Evolutionary conservation across 371 early-diverging fungal species (phyloP).

Genomic region (Lichtheimia ornata): DNA sequence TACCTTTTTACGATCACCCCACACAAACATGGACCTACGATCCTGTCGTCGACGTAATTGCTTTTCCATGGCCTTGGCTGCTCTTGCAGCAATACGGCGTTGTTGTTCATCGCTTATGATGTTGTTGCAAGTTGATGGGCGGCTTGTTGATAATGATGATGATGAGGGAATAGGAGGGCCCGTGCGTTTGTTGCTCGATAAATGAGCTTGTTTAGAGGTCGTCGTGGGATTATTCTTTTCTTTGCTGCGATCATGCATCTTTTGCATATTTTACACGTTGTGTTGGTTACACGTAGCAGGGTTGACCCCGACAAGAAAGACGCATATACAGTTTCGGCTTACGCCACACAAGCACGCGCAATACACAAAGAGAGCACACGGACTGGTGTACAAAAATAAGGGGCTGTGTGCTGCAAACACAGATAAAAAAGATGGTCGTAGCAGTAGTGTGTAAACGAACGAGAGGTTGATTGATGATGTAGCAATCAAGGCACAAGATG

Average conservation of each 20-base stretch:
- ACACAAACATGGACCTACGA: conserved; percentile 34
- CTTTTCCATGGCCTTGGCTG: conserved; percentile 39
- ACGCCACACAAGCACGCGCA: conserved; percentile 9
- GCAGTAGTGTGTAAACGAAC: too few relatives aligned
- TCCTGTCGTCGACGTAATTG: conserved; percentile 34
- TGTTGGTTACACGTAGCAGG: conserved; percentile 4
- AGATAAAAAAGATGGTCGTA: background rate
- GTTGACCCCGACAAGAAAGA: background rate
- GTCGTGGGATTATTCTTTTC: conserved; percentile 11
- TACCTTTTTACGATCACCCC: conserved; percentile 48
- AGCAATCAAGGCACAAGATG: too few relatives aligned
- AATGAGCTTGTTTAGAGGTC: conserved; percentile 19
- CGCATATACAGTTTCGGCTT: conserved; percentile 2
- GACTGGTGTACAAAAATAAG: background rate
- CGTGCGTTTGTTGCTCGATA: conserved; percentile 28
- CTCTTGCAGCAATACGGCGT: conserved; percentile 34
- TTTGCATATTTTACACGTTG: conserved; percentile 15
- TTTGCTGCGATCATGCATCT: conserved; percentile 20
- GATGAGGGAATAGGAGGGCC: conserved; percentile 15
- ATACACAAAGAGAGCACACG: conserved; percentile 1
- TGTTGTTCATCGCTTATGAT: conserved; percentile 29
- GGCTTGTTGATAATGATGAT: too few relatives aligned
- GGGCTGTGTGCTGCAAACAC: conserved; percentile 2
- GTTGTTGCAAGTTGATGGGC: too few relatives aligned
- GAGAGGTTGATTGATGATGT: too few relatives aligned